Evolutionary conservation across 306 rosid genomes (phyloP), one percentile per base, ranked within the genome.

Genomic region (Pyrus communis): DNA sequence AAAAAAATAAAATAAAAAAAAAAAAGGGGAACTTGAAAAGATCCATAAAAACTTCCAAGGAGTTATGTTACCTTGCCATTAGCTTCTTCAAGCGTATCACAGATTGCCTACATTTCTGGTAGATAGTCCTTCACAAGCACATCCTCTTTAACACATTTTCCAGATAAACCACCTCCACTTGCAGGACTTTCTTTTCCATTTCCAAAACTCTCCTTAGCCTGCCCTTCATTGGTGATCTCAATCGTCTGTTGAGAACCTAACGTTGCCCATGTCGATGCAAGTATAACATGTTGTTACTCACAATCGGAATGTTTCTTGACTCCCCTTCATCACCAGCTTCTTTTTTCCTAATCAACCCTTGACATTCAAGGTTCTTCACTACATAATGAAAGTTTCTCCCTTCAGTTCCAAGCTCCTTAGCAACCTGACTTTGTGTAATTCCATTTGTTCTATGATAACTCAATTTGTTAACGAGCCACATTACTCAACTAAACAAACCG

Each of bases 281-380:
- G 91, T 87, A 90, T 19, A 95, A 88, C 70, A 95, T 83, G 86
- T 95, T 87, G 70, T 97, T 95, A 33, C 88, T 64, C 21, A 88
- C 91, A 61, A 80, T 71, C 1, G 86, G 88, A 71, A 21, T 18
- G 60, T 65, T 81, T 67, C 76, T 90, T 11, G 74, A 76, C 61
- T 86, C 90, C 77, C 89, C 87, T 11, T 63, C 82, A 70, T 64
- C 68, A 14, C 68, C 65, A 28, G 88, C 76, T 40, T 92, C 93
- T 84, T 82, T 89, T 57, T 83, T 92, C 80, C 86, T 89, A 63
- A 95, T 85, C 46, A 92, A 83, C 10, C 97, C 97, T 76, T 89
- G 97, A 55, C 91, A 85, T 73, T 95, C 98, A 2, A 95, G 97
- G 75, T 77, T 88, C 83, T 77, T 85, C 75, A 92, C 71, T 18